Percentiles rank a stretch among this genome's conserved stretches.
phyloP scores from a whole-genome alignment of 2,329 filamentous ascomycete genomes.

The Hypoxylon sp. region DNA sequence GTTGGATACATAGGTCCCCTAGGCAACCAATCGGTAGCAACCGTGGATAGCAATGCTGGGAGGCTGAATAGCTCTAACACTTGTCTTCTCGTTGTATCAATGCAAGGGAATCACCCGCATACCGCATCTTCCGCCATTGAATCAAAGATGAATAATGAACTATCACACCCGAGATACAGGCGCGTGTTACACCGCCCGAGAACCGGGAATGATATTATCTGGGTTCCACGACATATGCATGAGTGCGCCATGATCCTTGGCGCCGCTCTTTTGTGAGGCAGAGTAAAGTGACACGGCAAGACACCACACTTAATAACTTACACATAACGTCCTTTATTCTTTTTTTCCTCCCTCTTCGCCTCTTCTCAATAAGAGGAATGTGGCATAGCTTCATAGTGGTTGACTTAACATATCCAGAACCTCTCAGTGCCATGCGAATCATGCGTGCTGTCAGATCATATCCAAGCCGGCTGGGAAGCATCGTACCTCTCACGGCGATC shows the following conservation, averaged over 20 bases:
- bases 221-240: constrained; percentile 1
- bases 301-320: no score
- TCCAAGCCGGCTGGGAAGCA: no score
- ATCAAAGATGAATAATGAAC: not conserved
- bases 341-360: no score
- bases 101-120: not conserved
- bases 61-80: not conserved
- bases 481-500: not conserved
- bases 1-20: not conserved
- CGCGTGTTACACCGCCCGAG: not conserved
- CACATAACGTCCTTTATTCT: no score
- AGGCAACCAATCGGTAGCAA: not conserved
- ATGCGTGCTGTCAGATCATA: not conserved
- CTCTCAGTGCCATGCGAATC: not conserved
- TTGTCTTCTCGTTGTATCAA: not conserved
- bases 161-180: not conserved
- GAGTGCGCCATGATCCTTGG: not conserved
- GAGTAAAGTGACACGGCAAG: not conserved
- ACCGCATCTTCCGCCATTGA: not conserved
- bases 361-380: not conserved
- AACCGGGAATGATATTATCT: not conserved
- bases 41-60: not conserved
- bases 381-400: not conserved
- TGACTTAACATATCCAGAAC: not conserved
- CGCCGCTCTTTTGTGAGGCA: not conserved